Evolutionary conservation across 192 early-diverging fungal genomes (phyloP).

Genomic region (Phycomyces nitens): DNA sequence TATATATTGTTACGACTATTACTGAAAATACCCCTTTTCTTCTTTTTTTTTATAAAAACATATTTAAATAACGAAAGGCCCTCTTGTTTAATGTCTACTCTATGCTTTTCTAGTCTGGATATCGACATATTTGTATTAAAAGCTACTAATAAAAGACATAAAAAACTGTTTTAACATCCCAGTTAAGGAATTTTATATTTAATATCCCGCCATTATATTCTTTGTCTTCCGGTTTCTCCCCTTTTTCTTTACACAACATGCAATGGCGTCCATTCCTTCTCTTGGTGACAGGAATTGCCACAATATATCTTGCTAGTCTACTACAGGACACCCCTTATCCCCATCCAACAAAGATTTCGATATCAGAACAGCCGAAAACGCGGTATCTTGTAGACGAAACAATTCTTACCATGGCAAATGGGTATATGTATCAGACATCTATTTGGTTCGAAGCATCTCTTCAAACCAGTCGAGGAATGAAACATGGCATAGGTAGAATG

Average conservation of each 20-base stretch:
- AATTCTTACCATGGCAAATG: constrained; percentile 6
- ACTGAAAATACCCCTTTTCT: no score
- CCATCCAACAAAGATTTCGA: constrained; percentile 18
- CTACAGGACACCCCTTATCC: constrained; percentile 34
- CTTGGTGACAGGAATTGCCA: constrained; percentile 17
- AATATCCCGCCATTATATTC: not conserved
- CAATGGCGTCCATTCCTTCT: constrained; percentile 36
- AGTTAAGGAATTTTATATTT: not conserved
- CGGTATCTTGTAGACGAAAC: constrained; percentile 12
- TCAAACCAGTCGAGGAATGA: constrained; percentile 1
- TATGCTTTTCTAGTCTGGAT: no score
- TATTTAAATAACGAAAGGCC: no score
- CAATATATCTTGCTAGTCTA: constrained; percentile 32
- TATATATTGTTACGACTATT: no score
- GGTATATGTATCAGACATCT: constrained; percentile 29
- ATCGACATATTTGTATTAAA: no score
- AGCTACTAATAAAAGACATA: no score
- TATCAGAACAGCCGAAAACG: not conserved
- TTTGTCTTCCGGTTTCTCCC: not conserved
- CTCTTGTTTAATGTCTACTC: no score
- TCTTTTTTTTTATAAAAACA: no score
- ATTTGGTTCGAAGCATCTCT: constrained; percentile 15
- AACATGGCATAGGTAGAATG: constrained; percentile 11
- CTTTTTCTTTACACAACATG: constrained; percentile 13
- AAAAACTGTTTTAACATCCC: no score